phyloP scores from a whole-genome alignment of 2,329 filamentous ascomycete genomes.

The Fusarium temperatum region DNA sequence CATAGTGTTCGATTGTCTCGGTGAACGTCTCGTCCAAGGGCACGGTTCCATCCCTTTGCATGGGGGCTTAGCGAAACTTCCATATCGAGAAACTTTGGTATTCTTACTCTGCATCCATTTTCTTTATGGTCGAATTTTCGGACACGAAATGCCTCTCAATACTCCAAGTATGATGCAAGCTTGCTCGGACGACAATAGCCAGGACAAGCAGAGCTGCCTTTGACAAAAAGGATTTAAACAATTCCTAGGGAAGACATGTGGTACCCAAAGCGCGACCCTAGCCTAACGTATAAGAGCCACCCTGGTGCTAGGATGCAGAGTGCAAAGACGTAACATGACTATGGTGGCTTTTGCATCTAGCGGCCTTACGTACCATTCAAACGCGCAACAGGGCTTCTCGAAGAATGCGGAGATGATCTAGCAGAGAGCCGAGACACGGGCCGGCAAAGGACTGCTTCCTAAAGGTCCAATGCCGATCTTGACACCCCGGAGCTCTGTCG shows the following conservation, averaged over 20 bases:
- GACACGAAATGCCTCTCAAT: constrained; percentile 3
- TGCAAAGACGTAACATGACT: constrained; percentile 38
- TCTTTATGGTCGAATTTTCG: constrained; percentile 8
- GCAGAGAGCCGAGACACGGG: constrained; percentile 23
- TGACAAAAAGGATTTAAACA: constrained; percentile 36
- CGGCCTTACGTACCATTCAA: constrained; percentile 36
- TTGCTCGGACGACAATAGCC: constrained; percentile 12
- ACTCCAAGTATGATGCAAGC: constrained; percentile 4
- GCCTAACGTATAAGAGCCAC: constrained; percentile 44
- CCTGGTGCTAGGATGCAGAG: constrained; percentile 40
- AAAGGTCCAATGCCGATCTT: constrained; percentile 37
- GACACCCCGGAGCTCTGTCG: constrained; percentile 34
- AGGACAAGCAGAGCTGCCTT: constrained; percentile 23
- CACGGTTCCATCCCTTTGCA: constrained; percentile 57
- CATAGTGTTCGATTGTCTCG: constrained; percentile 67
- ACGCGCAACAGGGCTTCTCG: constrained; percentile 25
- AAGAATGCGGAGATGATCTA: constrained; percentile 34
- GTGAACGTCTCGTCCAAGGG: constrained; percentile 67
- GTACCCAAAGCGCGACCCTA: constrained; percentile 46
- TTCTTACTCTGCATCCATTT: constrained; percentile 48
- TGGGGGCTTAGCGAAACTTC: constrained; percentile 36
- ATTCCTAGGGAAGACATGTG: constrained; percentile 44
- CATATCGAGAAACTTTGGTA: constrained; percentile 2
- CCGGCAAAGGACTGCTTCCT: constrained; percentile 26
- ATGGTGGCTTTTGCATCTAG: constrained; percentile 40